A percentile compares a stretch with the other conserved stretches of the same genome.
Evolutionary conservation across 2,329 filamentous ascomycete species (phyloP).

Genomic region (Penicillium sp.): DNA sequence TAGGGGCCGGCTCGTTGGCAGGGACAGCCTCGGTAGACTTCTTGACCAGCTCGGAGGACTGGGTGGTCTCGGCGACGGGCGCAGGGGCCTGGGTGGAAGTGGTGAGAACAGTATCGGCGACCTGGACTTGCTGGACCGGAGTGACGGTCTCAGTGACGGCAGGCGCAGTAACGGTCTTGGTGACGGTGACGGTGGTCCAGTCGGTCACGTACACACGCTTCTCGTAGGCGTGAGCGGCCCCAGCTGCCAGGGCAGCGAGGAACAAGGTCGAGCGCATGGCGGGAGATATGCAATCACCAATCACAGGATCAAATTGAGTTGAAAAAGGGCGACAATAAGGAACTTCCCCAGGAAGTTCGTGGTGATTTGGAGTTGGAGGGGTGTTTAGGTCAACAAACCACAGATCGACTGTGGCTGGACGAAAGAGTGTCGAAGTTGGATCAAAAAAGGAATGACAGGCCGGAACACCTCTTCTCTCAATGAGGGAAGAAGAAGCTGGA

Average conservation of each 20-base stretch:
- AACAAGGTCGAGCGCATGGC: constrained; percentile 42
- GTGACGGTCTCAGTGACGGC: constrained; percentile 32
- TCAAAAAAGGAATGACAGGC: constrained; percentile 40
- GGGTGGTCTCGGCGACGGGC: constrained; percentile 7
- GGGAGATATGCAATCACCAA: constrained; percentile 27
- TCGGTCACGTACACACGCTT: constrained; percentile 43
- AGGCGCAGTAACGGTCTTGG: constrained; percentile 36
- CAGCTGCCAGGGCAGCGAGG: constrained; percentile 40
- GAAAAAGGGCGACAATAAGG: constrained; percentile 13
- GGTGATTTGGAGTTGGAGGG: constrained; percentile 6
- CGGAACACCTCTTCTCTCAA: constrained; percentile 34
- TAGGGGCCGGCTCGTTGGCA: constrained; percentile 14
- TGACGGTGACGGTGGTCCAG: constrained; percentile 42
- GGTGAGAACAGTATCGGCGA: constrained; percentile 8
- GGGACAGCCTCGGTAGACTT: constrained; percentile 14
- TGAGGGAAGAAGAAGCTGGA: constrained; percentile 33
- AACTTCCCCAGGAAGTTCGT: constrained; percentile 45
- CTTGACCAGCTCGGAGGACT: constrained; percentile 12
- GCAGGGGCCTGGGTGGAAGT: constrained; percentile 9
- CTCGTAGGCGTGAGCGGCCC: constrained; percentile 38
- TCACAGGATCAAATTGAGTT: constrained; percentile 31
- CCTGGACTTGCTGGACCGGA: constrained; percentile 13
- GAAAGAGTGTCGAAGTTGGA: constrained; percentile 19
- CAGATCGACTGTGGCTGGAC: constrained; percentile 41
- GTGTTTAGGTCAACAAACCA: constrained; percentile 26